phyloP scores from a whole-genome alignment of 1,284 basidiomycete genomes.

The Schizopora paradoxa region DNA sequence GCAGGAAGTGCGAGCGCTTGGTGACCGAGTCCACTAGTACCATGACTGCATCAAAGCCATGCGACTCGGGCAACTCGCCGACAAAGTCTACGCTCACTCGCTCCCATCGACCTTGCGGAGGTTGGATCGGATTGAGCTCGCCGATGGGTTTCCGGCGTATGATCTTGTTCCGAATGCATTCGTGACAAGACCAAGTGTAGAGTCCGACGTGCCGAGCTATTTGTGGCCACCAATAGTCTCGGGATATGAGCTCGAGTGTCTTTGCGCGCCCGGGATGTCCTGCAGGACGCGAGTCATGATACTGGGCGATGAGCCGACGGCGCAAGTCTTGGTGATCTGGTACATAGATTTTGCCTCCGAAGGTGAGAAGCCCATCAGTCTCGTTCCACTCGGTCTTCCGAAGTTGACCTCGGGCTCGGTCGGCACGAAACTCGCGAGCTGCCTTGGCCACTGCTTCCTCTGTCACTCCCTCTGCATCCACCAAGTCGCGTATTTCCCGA shows the following conservation, averaged over 20 bases:
- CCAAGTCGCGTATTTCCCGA: too few relatives aligned
- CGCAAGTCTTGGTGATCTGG: conserved; percentile 6
- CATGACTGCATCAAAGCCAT: conserved; percentile 19
- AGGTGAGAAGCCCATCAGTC: conserved; percentile 12
- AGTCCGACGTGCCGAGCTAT: conserved; percentile 2
- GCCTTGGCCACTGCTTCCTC: neutral
- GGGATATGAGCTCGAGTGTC: conserved; percentile 9
- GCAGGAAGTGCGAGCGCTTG: conserved; percentile 17
- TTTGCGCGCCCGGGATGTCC: conserved; percentile 18
- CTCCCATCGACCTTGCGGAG: too few relatives aligned
- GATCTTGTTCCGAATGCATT: conserved; percentile 8
- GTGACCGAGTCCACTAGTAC: conserved; percentile 21
- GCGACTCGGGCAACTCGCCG: conserved; percentile 10
- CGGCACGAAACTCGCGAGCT: neutral
- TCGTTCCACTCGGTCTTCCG: neutral
- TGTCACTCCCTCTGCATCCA: conserved; percentile 1
- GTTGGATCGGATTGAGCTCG: too few relatives aligned
- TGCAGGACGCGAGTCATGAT: conserved; percentile 12
- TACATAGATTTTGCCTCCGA: conserved; percentile 14
- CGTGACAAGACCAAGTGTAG: conserved; percentile 18
- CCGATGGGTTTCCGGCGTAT: too few relatives aligned
- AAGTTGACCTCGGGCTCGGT: neutral
- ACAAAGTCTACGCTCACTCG: conserved; percentile 23
- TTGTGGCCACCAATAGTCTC: conserved; percentile 20
- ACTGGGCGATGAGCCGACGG: conserved; percentile 4